Evolutionary conservation across 1,284 basidiomycete genomes (phyloP), one percentile per base, ranked within the genome.

Genomic region (Phaffia rhodozyma): DNA sequence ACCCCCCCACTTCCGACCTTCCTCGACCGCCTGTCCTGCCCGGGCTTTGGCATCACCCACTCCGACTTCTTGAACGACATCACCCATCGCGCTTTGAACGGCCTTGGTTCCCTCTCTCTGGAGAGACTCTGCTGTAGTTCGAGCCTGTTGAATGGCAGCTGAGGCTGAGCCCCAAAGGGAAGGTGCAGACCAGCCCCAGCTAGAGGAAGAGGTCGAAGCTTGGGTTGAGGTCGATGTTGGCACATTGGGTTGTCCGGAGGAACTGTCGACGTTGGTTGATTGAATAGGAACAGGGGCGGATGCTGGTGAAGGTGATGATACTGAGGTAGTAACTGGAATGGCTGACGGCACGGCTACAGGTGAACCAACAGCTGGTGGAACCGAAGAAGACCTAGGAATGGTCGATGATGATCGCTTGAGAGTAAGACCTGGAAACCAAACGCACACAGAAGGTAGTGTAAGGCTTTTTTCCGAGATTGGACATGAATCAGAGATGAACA

Each of bases 91-190:
- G 38, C 56, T 63, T 21, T 38, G 49, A 23, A 60, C 61, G n/a
- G 68, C 67, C 75, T 83, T 85, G 2, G 87, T 86, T 53, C 90
- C 77, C 71, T 85, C 79, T 77, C 88, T 87, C 55, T 91, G 88
- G 72, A 89, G 88, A 73, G 93, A 89, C 69, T 93, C 91, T 2
- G 94, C 91, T n/a, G 83, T 89, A 29, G 82, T 80, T 74, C 81
- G 84, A 0, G 92, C 91, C 71, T 91, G 87, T 72, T 91, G 86
- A 30, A 94, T 79, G n/a, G 87, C 91, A 34, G 84, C 83, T 47
- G 86, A 86, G 47, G 92, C 92, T 49, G 83, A 85, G 1, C 79
- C 85, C 92, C 92, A 97, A 29, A 92, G 87, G 0, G 76, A 76
- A 30, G 63, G 32, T 6, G 69, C 68, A 1, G 74, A 74, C 79